Percentiles rank a stretch among this genome's conserved stretches.
Conservation (phyloP, 1,284 basidiomycete genomes). For the Puccinia novopanici region DNA sequence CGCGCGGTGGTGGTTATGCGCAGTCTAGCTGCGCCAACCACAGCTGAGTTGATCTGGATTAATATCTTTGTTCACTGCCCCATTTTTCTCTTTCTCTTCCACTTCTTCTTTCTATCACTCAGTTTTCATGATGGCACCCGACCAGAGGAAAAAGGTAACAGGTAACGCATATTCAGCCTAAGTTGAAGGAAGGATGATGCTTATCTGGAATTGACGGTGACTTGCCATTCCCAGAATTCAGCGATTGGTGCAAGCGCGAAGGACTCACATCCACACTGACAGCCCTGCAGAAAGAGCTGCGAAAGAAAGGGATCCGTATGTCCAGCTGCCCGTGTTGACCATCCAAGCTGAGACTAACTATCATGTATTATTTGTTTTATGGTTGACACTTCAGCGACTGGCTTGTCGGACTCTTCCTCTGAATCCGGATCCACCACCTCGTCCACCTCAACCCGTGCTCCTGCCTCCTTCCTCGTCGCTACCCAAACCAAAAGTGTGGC, state of each 20-base stretch:
- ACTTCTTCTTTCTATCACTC: background rate
- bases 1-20: too few species aligned
- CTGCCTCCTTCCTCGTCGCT: background rate
- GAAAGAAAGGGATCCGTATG: background rate
- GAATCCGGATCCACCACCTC: background rate
- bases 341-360: background rate
- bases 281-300: conserved; percentile 14
- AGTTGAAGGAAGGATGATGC: background rate
- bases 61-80: background rate
- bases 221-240: conserved; percentile 2
- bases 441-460: background rate
- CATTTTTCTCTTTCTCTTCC: background rate
- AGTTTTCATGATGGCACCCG: background rate
- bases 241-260: conserved; percentile 9
- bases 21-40: background rate
- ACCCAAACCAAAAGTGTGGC: too few species aligned
- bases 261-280: conserved; percentile 6
- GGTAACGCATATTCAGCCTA: background rate
- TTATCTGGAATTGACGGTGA: background rate
- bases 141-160: background rate
- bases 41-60: background rate
- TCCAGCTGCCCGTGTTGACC: background rate
- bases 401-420: background rate
- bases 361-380: background rate
- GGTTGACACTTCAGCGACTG: background rate